Percentiles rank a stretch among this genome's conserved stretches.
Evolutionary conservation across 768 basidiomycete species (phyloP).

Genomic region (Dioszegia hungarica): DNA sequence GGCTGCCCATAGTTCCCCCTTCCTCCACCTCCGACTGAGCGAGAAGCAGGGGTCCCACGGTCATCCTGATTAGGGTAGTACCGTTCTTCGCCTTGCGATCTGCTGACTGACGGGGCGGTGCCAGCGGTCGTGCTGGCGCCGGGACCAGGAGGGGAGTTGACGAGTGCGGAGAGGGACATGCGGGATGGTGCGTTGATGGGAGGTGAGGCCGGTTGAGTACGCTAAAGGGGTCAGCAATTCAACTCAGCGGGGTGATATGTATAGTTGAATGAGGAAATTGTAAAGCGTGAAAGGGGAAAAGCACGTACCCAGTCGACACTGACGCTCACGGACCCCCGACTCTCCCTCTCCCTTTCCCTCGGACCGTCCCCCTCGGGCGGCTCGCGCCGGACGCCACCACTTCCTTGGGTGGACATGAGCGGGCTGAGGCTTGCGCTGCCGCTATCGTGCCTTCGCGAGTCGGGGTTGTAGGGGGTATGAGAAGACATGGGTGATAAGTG

Average conservation of each 20-base stretch:
- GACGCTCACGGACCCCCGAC: too few species aligned
- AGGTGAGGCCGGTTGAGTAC: slow-evolving; percentile 1
- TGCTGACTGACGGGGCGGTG: too few species aligned
- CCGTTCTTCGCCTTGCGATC: too few species aligned
- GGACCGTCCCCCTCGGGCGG: neutral
- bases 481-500: too few species aligned
- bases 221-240: neutral
- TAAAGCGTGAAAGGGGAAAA: neutral
- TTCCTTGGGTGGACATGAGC: neutral
- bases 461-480: too few species aligned
- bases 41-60: too few species aligned
- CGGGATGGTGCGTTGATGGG: slow-evolving; percentile 12
- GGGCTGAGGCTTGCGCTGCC: neutral
- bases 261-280: neutral
- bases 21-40: too few species aligned
- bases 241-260: neutral
- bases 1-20: too few species aligned
- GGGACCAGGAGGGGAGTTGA: slow-evolving; percentile 28
- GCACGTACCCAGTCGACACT: neutral
- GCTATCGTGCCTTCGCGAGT: neutral
- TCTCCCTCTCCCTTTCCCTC: neutral
- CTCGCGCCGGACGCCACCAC: neutral
- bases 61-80: too few species aligned
- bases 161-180: slow-evolving; percentile 40
- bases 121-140: too few species aligned